Evolutionary conservation across 345 rosid species (phyloP), one percentile per base, ranked within the genome.

Genomic region (Noccaea caerulescens): DNA sequence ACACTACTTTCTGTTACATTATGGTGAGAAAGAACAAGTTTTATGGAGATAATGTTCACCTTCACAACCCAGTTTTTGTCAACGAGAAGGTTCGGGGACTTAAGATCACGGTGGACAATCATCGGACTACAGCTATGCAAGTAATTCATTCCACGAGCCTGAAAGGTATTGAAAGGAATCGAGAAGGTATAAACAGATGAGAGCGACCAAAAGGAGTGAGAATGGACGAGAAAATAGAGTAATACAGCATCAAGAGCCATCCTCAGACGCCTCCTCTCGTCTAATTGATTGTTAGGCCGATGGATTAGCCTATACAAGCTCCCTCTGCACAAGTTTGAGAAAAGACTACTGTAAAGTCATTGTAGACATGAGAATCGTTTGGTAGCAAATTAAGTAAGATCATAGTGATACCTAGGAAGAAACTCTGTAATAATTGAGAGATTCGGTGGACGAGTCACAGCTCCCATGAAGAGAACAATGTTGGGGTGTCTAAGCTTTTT

Each of bases 381-480:
- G 55, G 44, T 44, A 61, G 32, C 56, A 62, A 6, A 36, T 13
- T 51, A 5, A 75, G 6, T 11, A 38, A 20, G 66, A 42, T 67
- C 73, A 65, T 79, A 63, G 58, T 58, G 49, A 41, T 77, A 93
- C 98, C 97, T 86, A 54, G 91, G 97, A 79, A 93, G 97, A 83
- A 91, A 93, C 76, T 93, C 98, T 46, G 98, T 87, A 37, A 93
- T 75, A 69, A 93, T 93, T 36, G 98, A 93, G 75, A 93, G 96
- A 83, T 87, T 87, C 12, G 98, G 98, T 50, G 93, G 80, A 66
- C 96, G 93, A 37, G 96, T 91, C 67, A 93, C 86, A 71, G 97
- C 97, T 83, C 98, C 98, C 98, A 93, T 93, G 86, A 91, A 93
- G 78, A 93, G 98, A 82, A 93, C 98, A 55, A 93, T 96, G 79